Evolutionary conservation across 75 land plant genomes (phyloP).

Genomic region (Pseudotsuga menziesii): DNA sequence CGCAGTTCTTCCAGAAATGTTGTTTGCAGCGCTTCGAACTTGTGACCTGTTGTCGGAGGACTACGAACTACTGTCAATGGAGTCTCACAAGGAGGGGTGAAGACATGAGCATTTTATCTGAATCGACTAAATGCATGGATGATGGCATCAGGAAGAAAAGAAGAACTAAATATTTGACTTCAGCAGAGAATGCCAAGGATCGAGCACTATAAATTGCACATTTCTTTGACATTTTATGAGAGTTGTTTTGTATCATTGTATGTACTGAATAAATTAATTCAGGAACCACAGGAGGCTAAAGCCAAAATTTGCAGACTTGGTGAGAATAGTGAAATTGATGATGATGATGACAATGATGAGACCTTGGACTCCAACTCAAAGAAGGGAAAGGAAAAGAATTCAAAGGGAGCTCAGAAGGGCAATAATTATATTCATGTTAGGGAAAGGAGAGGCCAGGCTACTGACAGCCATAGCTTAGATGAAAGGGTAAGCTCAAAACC

Average conservation of each 20-base stretch:
- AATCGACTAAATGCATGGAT: background rate
- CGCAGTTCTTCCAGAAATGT: background rate
- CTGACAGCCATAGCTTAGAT: conserved; percentile 29
- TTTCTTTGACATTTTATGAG: background rate
- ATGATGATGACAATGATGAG: conserved; percentile 13
- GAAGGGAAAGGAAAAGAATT: conserved; percentile 20
- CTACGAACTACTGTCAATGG: too few species aligned
- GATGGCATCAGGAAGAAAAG: conserved; percentile 3
- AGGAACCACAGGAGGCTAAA: conserved; percentile 2
- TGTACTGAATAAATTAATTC: background rate
- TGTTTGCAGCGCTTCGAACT: background rate
- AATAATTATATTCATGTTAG: conserved; percentile 27
- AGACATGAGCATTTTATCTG: background rate
- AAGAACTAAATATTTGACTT: background rate
- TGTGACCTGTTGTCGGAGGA: background rate
- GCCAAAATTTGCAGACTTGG: conserved; percentile 16
- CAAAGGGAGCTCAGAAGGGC: conserved; percentile 28
- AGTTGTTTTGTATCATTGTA: background rate
- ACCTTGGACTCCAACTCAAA: conserved; percentile 30
- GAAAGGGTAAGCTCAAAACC: conserved; percentile 14
- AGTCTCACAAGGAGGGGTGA: background rate
- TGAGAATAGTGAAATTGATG: conserved; percentile 17
- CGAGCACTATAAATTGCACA: background rate
- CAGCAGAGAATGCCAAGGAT: background rate
- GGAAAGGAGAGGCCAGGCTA: conserved; percentile 27